Percentiles rank a stretch among this genome's conserved stretches.
Conservation (phyloP, 164 flowering plant genomes). For the Kalanchoe fedtschenkoi region DNA sequence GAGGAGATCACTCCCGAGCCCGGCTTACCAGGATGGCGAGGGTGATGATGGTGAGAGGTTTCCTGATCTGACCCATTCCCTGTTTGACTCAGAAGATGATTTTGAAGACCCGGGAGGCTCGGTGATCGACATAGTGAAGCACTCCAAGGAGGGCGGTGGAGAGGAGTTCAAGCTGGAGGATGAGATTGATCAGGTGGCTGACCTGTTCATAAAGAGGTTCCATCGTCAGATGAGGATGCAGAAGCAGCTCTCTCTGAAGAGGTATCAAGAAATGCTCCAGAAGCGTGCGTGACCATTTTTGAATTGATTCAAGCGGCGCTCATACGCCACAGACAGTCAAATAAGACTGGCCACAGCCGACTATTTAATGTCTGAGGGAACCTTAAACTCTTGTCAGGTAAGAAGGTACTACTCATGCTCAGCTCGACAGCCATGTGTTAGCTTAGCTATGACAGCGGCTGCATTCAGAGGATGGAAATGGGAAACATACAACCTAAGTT, state of each 20-base stretch:
- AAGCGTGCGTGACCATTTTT: not conserved
- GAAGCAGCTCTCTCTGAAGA: constrained; percentile 23
- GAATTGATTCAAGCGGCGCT: not conserved
- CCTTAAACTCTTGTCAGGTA: no score
- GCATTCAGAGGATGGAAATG: no score
- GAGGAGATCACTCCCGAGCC: not conserved
- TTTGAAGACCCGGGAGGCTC: constrained; percentile 16
- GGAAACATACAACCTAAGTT: no score
- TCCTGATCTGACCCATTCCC: constrained; percentile 25
- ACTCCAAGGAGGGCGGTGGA: constrained; percentile 20
- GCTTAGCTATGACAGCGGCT: no score
- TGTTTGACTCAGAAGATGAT: constrained; percentile 14
- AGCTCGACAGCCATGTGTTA: no score
- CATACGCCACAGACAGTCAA: not conserved
- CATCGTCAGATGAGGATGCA: constrained; percentile 28
- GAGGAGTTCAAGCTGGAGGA: constrained; percentile 29
- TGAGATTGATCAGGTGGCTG: constrained; percentile 33
- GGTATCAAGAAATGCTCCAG: constrained; percentile 14
- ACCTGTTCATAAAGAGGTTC: constrained; percentile 30
- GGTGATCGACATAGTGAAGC: constrained; percentile 29
- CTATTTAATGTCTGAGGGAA: no score
- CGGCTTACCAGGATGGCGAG: not conserved
- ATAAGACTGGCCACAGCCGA: not conserved
- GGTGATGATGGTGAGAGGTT: constrained; percentile 9
- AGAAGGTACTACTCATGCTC: no score